Evolutionary conservation across 208 protist genomes (phyloP).

Genomic region (Acanthamoeba royreba): DNA sequence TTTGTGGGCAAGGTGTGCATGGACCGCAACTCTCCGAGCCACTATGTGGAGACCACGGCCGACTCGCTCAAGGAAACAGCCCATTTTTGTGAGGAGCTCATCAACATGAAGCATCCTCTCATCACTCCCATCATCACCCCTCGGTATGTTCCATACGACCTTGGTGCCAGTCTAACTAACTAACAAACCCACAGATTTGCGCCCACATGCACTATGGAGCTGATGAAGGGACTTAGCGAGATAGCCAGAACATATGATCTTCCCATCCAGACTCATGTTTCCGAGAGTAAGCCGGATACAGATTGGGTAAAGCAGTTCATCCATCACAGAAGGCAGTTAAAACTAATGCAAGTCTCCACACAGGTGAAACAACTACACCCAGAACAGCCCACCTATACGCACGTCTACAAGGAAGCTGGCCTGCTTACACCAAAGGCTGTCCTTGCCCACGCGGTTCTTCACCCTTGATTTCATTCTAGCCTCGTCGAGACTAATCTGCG

Average conservation of each 20-base stretch:
- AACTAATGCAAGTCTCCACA: no score
- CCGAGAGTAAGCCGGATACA: conserved; percentile 73
- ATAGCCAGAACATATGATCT: conserved; percentile 59
- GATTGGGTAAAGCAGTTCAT: no score
- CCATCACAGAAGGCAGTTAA: no score
- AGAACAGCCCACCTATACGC: conserved; percentile 50
- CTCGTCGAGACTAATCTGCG: not conserved
- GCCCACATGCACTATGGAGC: conserved; percentile 70
- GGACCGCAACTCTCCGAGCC: conserved; percentile 67
- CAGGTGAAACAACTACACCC: conserved; percentile 55
- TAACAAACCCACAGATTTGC: conserved; percentile 59
- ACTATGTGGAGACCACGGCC: conserved; percentile 75
- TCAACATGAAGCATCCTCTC: not conserved
- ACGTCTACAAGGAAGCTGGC: conserved; percentile 58
- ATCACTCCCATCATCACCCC: conserved; percentile 78
- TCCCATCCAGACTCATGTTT: conserved; percentile 80
- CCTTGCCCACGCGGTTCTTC: conserved; percentile 59
- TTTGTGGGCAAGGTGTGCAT: conserved; percentile 79
- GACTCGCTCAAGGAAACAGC: conserved; percentile 57
- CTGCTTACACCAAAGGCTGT: conserved; percentile 67
- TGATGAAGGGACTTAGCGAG: conserved; percentile 70
- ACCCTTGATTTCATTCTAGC: not conserved
- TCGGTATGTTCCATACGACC: not conserved
- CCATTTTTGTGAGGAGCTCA: conserved; percentile 43
- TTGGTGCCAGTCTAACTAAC: not conserved